These are phyloP conservation scores for Plasmodium relictum DNA, from an alignment of 169 alveolate species.

Conservation along the genomic window DNA sequence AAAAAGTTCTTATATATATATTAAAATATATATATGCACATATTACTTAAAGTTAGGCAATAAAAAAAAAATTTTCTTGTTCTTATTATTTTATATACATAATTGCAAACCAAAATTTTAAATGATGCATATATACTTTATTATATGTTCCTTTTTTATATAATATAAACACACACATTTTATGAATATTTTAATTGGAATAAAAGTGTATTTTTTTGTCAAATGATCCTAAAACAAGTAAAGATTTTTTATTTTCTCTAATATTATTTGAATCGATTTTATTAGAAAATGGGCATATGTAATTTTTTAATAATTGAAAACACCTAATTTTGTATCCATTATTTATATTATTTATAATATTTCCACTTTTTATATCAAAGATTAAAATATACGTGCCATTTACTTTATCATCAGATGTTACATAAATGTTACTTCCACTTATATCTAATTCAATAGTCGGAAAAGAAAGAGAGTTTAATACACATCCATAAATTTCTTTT, in stretches of 20 bases:
- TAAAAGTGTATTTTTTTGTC: slow-evolving; percentile 68
- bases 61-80: no score
- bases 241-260: slow-evolving; percentile 47
- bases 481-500: slow-evolving; percentile 70
- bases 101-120: no score
- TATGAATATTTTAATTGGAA: slow-evolving; percentile 40
- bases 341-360: slow-evolving; percentile 55
- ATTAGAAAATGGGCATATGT: slow-evolving; percentile 48
- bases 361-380: slow-evolving; percentile 75
- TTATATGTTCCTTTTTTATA: no score
- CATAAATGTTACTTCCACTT: slow-evolving; percentile 63
- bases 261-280: slow-evolving; percentile 39
- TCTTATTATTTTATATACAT: no score
- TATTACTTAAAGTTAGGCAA: no score
- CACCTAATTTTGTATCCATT: slow-evolving; percentile 74
- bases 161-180: no score
- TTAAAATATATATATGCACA: no score
- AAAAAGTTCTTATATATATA: no score
- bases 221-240: slow-evolving; percentile 71
- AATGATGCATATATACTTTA: no score
- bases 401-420: slow-evolving; percentile 61
- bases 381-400: slow-evolving; percentile 68
- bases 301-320: slow-evolving; percentile 52
- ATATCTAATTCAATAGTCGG: slow-evolving; percentile 61
- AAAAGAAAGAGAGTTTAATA: slow-evolving; percentile 68